Base-by-base conservation (phyloP, 2,329 filamentous ascomycete genomes). In the Venturia pyrina region DNA sequence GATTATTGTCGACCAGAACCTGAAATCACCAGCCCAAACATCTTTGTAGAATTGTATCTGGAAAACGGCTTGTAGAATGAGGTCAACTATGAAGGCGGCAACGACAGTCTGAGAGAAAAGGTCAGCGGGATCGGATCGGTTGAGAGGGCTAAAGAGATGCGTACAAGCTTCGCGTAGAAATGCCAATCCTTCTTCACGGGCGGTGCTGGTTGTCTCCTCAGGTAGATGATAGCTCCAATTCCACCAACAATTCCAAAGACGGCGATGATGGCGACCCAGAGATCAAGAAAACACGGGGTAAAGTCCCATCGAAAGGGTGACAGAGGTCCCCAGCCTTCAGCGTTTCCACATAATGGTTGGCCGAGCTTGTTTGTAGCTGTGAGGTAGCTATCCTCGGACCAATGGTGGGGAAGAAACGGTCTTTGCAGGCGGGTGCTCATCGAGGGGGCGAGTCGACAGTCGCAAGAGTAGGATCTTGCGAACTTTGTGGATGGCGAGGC, bases 271-370 rank as follows among this genome's bases (percentile, higher is more conserved):
- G 89, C 86, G 67, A 98, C 85, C 86, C 91, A 93, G 28, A 96
- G 85, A 75, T 99, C 96, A 72, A 98, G 87, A 75, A 99, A 99
- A 80, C 95, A 99, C 50, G 95, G 93, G 19, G 95, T 98, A 73
- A 99, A 92, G 79, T 99, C 95, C 77, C 91, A 97, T 75, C 93
- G 85, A 70, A 87, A 82, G 44, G 88, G 87, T 77, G 92, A 97
- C 74, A 99, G 75, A 28, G 95, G 95, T 0, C 96, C 96, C 95
- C 95, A 99, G 72, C 95, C 96, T 78, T 98, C 93, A 65, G 83
- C 81, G 78, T 96, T 95, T 75, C 89, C 86, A 79, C 93, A 98
- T 76, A 97, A 81, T 66, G 90, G 87, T 75, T 96, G 89, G 34
- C 53, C 37, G 48, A 44, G 32, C 24, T 37, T 28, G 7, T 43